Conservation (phyloP, 768 basidiomycete species). For the Neoboletus magnificus region DNA sequence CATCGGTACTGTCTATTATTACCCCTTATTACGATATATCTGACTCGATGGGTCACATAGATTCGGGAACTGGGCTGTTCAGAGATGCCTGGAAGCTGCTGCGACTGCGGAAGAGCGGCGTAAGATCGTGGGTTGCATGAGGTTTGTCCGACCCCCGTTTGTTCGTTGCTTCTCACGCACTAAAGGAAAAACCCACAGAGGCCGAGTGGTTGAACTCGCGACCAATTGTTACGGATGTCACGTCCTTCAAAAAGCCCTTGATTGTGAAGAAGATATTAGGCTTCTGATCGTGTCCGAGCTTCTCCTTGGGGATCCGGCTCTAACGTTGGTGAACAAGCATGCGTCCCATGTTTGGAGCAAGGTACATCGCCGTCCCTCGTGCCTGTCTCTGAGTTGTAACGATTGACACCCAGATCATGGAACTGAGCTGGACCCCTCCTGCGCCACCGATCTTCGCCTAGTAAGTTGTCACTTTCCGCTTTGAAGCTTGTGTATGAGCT, state of each 20-base stretch:
- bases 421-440: conserved; percentile 81
- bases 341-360: conserved; percentile 93
- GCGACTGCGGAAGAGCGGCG: conserved; percentile 69
- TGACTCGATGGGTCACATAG: conserved; percentile 35
- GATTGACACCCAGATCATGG: conserved; percentile 67
- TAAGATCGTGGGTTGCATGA: conserved; percentile 85
- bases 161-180: conserved; percentile 4
- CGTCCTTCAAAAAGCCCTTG: conserved; percentile 84
- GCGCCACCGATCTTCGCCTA: conserved; percentile 87
- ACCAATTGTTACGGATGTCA: conserved; percentile 90
- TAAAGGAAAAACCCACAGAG: conserved; percentile 39
- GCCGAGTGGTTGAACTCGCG: conserved; percentile 81
- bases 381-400: conserved; percentile 6
- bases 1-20: conserved; percentile 49
- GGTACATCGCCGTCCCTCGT: conserved; percentile 35
- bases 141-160: conserved; percentile 40
- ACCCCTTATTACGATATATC: background rate
- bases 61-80: conserved; percentile 93
- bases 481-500: background rate
- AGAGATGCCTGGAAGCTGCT: conserved; percentile 80
- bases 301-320: conserved; percentile 77
- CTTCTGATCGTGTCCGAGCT: conserved; percentile 82
- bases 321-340: conserved; percentile 87
- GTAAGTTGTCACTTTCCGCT: conserved; percentile 42
- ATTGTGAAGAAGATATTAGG: conserved; percentile 86